Evolutionary conservation across 768 basidiomycete genomes (phyloP).

Genomic region (Boletus sp.): DNA sequence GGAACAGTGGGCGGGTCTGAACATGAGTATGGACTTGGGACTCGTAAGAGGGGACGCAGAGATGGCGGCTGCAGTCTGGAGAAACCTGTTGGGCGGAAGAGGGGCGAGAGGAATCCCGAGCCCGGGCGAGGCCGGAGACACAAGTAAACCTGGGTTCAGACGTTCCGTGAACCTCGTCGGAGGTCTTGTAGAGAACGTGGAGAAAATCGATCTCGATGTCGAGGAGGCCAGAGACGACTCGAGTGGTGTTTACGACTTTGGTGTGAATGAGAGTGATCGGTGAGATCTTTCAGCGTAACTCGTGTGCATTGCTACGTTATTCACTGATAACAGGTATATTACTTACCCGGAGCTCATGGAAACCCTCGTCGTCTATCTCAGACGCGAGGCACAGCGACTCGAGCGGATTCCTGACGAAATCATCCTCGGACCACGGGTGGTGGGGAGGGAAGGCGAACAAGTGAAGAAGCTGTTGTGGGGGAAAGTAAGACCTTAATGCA

Average conservation of each 20-base stretch:
- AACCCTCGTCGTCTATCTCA: constrained; percentile 61
- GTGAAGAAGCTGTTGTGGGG: constrained; percentile 32
- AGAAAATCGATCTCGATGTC: constrained; percentile 52
- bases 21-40: constrained; percentile 74
- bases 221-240: constrained; percentile 64
- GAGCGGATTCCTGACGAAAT: constrained; percentile 49
- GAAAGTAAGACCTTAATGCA: constrained; percentile 17
- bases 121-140: constrained; percentile 7
- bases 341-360: constrained; percentile 74
- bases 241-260: constrained; percentile 71
- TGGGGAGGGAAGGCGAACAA: constrained; percentile 33
- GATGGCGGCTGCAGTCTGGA: constrained; percentile 85
- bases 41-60: constrained; percentile 75
- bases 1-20: constrained; percentile 86
- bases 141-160: constrained; percentile 37
- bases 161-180: constrained; percentile 71
- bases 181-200: constrained; percentile 57
- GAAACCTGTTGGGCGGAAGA: constrained; percentile 83
- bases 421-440: constrained; percentile 30
- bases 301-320: background rate
- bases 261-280: constrained; percentile 44
- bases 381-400: constrained; percentile 68
- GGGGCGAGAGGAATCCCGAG: constrained; percentile 65
- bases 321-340: constrained; percentile 54
- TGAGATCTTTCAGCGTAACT: constrained; percentile 6